phyloP scores from a whole-genome alignment of 495 filamentous ascomycete genomes.

The Evernia prunastri region DNA sequence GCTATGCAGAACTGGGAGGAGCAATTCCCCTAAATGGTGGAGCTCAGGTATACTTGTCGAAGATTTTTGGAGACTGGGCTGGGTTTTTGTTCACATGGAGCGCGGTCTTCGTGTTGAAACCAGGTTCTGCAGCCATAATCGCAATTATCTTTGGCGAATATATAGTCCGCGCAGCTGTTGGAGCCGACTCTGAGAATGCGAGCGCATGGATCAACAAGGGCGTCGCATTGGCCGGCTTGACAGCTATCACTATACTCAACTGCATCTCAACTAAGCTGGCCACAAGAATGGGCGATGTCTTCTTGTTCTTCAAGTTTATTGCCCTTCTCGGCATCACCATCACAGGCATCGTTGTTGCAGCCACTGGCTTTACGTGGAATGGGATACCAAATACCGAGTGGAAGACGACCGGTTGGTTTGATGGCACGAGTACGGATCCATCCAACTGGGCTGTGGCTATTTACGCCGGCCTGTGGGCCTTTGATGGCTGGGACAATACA shows the following conservation, averaged over 20 bases:
- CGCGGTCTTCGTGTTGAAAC: conserved; percentile 88
- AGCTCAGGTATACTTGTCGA: conserved; percentile 83
- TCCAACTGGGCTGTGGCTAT: conserved; percentile 85
- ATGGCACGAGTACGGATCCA: conserved; percentile 69
- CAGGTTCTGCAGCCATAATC: conserved; percentile 87
- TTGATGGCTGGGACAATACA: conserved; percentile 98
- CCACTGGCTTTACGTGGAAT: conserved; percentile 71
- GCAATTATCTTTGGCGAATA: conserved; percentile 98
- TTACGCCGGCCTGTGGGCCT: conserved; percentile 95
- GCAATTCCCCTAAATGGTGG: conserved; percentile 95
- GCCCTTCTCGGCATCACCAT: conserved; percentile 82
- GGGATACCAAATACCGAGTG: conserved; percentile 76
- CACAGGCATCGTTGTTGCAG: conserved; percentile 81
- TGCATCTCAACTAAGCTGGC: conserved; percentile 84
- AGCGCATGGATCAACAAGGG: conserved; percentile 87
- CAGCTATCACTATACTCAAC: conserved; percentile 74
- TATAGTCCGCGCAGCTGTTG: conserved; percentile 75
- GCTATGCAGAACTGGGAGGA: conserved; percentile 92
- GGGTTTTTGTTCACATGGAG: conserved; percentile 96
- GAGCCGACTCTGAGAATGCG: conserved; percentile 66
- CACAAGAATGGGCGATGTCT: conserved; percentile 74
- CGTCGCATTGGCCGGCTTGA: conserved; percentile 70
- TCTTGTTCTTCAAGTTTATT: conserved; percentile 96
- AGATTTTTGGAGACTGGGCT: conserved; percentile 88
- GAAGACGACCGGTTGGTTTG: conserved; percentile 85